phyloP scores from a whole-genome alignment of 768 basidiomycete species.

The Mycena albidolilacea region DNA sequence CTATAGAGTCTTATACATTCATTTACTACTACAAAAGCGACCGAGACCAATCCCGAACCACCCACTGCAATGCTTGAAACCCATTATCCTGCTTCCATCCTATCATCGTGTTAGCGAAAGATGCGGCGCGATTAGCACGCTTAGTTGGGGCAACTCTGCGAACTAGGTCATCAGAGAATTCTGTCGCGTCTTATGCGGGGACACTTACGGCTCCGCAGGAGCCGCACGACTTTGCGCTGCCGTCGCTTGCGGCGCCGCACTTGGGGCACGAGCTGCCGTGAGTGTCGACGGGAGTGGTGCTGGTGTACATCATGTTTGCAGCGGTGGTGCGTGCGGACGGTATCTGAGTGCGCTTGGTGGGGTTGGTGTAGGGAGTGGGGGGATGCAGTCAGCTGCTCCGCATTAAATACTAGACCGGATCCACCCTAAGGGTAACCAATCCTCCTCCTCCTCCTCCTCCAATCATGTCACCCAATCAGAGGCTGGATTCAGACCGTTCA shows the following conservation, averaged over 20 bases:
- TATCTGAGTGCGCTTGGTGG: slow-evolving; percentile 17
- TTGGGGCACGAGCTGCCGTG: slow-evolving; percentile 17
- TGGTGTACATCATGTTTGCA: slow-evolving; percentile 20
- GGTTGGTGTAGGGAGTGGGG: neutral
- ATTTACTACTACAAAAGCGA: no score
- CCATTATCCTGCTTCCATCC: slow-evolving; percentile 11
- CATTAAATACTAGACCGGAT: no score
- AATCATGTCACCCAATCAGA: no score
- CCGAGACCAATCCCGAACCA: neutral
- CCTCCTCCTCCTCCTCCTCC: no score
- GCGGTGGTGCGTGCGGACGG: slow-evolving; percentile 17
- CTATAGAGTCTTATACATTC: no score
- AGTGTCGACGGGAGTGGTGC: slow-evolving; percentile 19
- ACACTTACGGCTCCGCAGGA: slow-evolving; percentile 24
- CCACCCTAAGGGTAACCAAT: no score
- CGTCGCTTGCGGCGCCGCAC: slow-evolving; percentile 1
- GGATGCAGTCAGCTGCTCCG: slow-evolving; percentile 10
- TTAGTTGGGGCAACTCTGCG: slow-evolving; percentile 22
- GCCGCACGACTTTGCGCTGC: slow-evolving; percentile 7
- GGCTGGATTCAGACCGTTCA: no score
- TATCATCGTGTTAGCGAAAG: slow-evolving; percentile 16
- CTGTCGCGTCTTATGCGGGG: slow-evolving; percentile 21
- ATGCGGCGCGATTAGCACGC: slow-evolving; percentile 18
- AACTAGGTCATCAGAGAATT: slow-evolving; percentile 6
- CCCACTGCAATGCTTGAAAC: slow-evolving; percentile 15